Evolutionary conservation across 2,329 filamentous ascomycete species (phyloP).

Genomic region (Monosporascus sp.): DNA sequence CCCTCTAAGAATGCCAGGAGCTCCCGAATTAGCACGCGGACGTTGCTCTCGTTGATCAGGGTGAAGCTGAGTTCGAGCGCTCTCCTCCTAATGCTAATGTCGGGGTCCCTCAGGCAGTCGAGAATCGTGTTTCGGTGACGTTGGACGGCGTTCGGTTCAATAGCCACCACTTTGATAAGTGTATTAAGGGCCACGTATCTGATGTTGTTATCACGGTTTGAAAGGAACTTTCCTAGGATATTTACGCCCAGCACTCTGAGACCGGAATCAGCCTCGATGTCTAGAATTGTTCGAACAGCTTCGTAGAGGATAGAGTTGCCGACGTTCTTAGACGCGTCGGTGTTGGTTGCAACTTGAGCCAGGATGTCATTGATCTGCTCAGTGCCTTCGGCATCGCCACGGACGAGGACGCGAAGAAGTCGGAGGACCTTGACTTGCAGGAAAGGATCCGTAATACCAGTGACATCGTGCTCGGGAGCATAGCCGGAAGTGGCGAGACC

Average conservation of each 20-base stretch:
- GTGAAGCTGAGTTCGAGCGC: slow-evolving; percentile 98
- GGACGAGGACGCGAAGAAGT: slow-evolving; percentile 76
- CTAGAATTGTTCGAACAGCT: slow-evolving; percentile 91
- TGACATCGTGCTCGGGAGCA: slow-evolving; percentile 95
- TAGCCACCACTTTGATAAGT: slow-evolving; percentile 93
- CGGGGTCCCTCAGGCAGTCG: slow-evolving; percentile 90
- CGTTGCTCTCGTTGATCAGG: slow-evolving; percentile 93
- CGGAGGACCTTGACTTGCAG: slow-evolving; percentile 93
- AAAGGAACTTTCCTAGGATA: slow-evolving; percentile 94
- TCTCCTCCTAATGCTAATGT: slow-evolving; percentile 93
- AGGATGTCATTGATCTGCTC: slow-evolving; percentile 99
- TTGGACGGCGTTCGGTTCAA: slow-evolving; percentile 96
- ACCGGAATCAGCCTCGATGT: slow-evolving; percentile 96
- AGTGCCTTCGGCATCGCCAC: slow-evolving; percentile 80
- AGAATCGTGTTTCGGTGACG: slow-evolving; percentile 95
- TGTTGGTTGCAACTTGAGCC: slow-evolving; percentile 96
- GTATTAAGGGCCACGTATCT: slow-evolving; percentile 97
- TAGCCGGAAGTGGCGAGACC: slow-evolving; percentile 91
- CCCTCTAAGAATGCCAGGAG: slow-evolving; percentile 93
- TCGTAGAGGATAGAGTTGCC: slow-evolving; percentile 98
- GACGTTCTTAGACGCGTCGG: slow-evolving; percentile 96
- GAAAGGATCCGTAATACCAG: slow-evolving; percentile 96
- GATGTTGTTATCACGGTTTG: slow-evolving; percentile 99
- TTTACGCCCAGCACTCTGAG: slow-evolving; percentile 93
- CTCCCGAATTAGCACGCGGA: slow-evolving; percentile 88